Evolutionary conservation across 768 basidiomycete genomes (phyloP).

Genomic region (Suillus placidus): DNA sequence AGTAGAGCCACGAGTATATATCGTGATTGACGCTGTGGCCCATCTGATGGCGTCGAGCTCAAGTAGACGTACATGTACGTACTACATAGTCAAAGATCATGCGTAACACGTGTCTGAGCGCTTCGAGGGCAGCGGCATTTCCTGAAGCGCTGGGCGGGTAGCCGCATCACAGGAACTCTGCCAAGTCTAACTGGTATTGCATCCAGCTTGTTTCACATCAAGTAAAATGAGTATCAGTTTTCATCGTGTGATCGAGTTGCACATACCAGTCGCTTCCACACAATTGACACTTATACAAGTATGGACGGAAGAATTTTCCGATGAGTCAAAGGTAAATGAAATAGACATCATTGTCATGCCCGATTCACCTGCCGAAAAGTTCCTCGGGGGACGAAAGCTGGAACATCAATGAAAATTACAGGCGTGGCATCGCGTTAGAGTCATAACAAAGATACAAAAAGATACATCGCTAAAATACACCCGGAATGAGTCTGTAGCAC

Average conservation of each 20-base stretch:
- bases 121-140: background rate
- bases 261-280: background rate
- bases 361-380: background rate
- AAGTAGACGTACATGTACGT: too few relatives aligned
- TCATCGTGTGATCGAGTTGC: background rate
- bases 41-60: background rate
- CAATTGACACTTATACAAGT: background rate
- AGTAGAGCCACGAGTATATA: background rate
- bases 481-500: conserved; percentile 31
- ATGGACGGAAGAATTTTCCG: background rate
- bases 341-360: background rate
- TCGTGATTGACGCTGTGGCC: too few relatives aligned
- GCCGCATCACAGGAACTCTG: background rate
- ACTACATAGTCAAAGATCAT: too few relatives aligned
- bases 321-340: background rate
- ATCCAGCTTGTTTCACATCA: background rate
- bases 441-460: background rate
- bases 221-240: background rate
- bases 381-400: background rate
- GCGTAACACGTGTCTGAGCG: background rate
- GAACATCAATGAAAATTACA: background rate
- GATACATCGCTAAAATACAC: conserved; percentile 20
- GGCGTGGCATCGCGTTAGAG: background rate
- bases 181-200: background rate
- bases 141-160: background rate